These are phyloP conservation scores for Malus fusca DNA, from an alignment of 306 rosid genomes.

Conservation along the genomic window DNA sequence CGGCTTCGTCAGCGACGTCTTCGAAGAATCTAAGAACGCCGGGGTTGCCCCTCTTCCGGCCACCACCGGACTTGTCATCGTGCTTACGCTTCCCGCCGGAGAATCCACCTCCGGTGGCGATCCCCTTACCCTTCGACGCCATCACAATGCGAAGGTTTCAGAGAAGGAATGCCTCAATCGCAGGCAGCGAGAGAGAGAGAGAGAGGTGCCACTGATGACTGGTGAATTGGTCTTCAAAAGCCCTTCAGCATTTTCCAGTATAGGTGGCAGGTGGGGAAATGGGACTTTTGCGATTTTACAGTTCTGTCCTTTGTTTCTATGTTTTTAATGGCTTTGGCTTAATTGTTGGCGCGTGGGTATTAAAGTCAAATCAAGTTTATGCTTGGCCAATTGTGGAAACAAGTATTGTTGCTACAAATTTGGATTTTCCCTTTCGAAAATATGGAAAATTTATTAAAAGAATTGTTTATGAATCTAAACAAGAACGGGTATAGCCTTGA, in stretches of 20 bases:
- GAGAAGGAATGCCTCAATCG: not conserved
- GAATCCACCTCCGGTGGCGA: slow-evolving; percentile 41
- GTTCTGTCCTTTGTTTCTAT: not conserved
- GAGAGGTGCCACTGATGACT: not conserved
- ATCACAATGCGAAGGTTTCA: slow-evolving; percentile 24
- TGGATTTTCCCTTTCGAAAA: too few species aligned
- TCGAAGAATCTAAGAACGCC: slow-evolving; percentile 67
- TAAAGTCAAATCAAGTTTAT: not conserved
- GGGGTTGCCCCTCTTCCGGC: slow-evolving; percentile 43
- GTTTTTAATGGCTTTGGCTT: not conserved
- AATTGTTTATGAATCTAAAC: too few species aligned
- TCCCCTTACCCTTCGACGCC: slow-evolving; percentile 47
- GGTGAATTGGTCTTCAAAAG: not conserved
- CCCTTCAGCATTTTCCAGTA: not conserved
- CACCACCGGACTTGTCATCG: slow-evolving; percentile 42
- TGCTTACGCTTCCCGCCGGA: slow-evolving; percentile 24
- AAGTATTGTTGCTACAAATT: not conserved
- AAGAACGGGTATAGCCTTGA: too few species aligned
- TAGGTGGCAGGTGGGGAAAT: not conserved
- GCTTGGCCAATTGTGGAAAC: not conserved
- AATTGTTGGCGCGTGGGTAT: not conserved
- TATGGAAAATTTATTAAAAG: not conserved
- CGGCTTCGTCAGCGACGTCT: slow-evolving; percentile 37
- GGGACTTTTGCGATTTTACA: not conserved
- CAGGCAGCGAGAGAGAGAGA: not conserved